Base-by-base conservation (phyloP, 1,284 basidiomycete genomes). In the Sanghuangporus sanghuang region DNA sequence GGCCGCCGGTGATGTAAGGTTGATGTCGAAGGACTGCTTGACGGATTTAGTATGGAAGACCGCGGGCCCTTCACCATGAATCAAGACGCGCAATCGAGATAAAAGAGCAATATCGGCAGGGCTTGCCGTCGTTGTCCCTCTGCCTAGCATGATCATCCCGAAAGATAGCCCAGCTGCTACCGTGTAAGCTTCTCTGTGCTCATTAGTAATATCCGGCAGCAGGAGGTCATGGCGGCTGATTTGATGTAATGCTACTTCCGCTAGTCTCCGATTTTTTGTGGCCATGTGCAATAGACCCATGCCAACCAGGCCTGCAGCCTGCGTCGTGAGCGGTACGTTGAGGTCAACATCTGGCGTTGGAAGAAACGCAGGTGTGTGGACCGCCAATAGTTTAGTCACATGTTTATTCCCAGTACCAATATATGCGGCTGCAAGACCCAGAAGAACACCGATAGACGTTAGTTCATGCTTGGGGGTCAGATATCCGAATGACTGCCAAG, bases 81-180 rank as follows among this genome's bases (percentile, higher is more conserved):
- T 84, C 40, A 93, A 82, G 16, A 84, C 74, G 38, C 83, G 85
- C 42, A 96, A 75, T 16, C 87, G 83, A 27, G 83, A 79, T 16
- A 95, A 75, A 64, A 93, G 79, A 14, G 80, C 78, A 64, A 87
- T 76, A 69, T 96, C 93, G 1, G 92, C 91, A 1, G 90, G 90
- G 57, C 87, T 85, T 4, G 83, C 71, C 16, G 71, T 67, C 6
- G 71, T 78, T 0, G 87, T 84, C 0, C 95, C 95, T 68, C 88
- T 90, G 6, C 93, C 95, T 5, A 99, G 83, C 89, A 98, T 96
- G 73, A 97, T 91, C 82, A 98, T 90, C 0, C 97, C 97, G 71
- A 97, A 97, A 0, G 92, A 88, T 50, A 98, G 82, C 3, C 92
- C 93, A 1, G 95, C 89, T 1, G 93, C 86, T 67, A 95, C 88